Percentiles rank a stretch among this genome's conserved stretches.
These are phyloP conservation scores for Pseudogymnoascus sp. DNA, from an alignment of 2,329 filamentous ascomycete species.

Conservation along the genomic window DNA sequence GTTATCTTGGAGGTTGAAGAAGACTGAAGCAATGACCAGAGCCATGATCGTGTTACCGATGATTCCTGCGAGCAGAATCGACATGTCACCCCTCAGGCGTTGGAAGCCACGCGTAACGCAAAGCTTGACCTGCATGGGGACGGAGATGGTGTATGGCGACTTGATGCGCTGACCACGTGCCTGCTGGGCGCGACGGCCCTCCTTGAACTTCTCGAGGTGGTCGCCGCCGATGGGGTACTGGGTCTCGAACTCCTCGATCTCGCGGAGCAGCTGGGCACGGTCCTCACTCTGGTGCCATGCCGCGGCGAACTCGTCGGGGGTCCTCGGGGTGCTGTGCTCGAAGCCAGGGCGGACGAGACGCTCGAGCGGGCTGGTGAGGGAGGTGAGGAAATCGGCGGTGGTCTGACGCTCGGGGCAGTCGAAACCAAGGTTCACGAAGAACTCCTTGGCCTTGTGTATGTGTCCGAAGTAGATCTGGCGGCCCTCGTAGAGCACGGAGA, in stretches of 20 bases:
- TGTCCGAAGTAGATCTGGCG: constrained; percentile 65
- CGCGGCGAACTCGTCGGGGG: constrained; percentile 45
- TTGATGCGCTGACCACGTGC: constrained; percentile 43
- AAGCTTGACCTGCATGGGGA: constrained; percentile 63
- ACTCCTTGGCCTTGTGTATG: constrained; percentile 53
- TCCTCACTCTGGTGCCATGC: constrained; percentile 41
- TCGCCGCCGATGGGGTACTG: constrained; percentile 25
- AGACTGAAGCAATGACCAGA: constrained; percentile 55
- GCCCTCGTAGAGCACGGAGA: constrained; percentile 57
- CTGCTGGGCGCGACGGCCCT: constrained; percentile 29
- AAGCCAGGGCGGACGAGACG: constrained; percentile 47
- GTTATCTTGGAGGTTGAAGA: constrained; percentile 48
- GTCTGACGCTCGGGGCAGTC: constrained; percentile 53
- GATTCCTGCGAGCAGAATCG: constrained; percentile 45
- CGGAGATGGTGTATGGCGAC: constrained; percentile 79
- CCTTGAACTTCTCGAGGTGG: constrained; percentile 31
- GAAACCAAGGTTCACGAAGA: constrained; percentile 66
- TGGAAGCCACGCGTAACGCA: constrained; percentile 76
- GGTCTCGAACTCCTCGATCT: constrained; percentile 46
- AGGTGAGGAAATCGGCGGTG: constrained; percentile 63
- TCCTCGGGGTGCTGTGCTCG: constrained; percentile 47
- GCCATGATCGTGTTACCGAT: constrained; percentile 39
- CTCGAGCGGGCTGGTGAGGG: constrained; percentile 57
- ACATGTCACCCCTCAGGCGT: constrained; percentile 68
- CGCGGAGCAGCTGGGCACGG: constrained; percentile 34